A percentile compares a stretch with the other conserved stretches of the same genome.
These are phyloP conservation scores for Lepidium campestre DNA, from an alignment of 441 rosid genomes.

Conservation along the genomic window DNA sequence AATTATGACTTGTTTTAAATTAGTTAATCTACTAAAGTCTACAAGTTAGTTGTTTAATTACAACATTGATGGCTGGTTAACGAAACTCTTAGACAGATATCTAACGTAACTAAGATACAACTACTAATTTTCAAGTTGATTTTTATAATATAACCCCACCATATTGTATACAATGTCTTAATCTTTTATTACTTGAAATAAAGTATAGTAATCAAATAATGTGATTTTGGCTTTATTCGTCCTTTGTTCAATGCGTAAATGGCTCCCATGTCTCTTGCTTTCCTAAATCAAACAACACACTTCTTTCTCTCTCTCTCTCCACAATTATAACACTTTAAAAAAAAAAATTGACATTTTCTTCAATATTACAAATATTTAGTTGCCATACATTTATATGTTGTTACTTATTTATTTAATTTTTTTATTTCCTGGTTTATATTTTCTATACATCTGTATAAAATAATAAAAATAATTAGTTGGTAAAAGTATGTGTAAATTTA, in stretches of 20 bases:
- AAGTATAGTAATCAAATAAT: not conserved
- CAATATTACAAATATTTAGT: not conserved
- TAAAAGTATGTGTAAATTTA: too few species aligned
- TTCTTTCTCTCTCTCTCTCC: not conserved
- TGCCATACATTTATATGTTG: not conserved
- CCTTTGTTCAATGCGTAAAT: slow-evolving; percentile 23
- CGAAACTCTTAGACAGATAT: slow-evolving; percentile 1
- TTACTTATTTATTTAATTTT: not conserved
- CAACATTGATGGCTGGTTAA: slow-evolving; percentile 1
- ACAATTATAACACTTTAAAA: not conserved
- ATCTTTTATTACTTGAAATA: not conserved
- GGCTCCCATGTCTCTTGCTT: slow-evolving; percentile 31
- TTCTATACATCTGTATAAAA: too few species aligned
- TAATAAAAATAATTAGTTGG: too few species aligned
- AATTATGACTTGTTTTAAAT: not conserved
- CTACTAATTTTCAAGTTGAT: not conserved
- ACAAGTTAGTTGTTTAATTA: not conserved
- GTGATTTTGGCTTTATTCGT: slow-evolving; percentile 5
- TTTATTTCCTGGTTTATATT: not conserved
- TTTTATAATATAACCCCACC: slow-evolving; percentile 2
- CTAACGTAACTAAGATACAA: slow-evolving; percentile 14
- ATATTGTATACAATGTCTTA: not conserved
- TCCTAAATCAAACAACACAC: slow-evolving; percentile 11
- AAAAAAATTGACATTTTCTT: not conserved
- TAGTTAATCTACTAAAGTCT: not conserved